Percentiles rank a stretch among this genome's conserved stretches.
Conservation (phyloP, 768 basidiomycete species). For the Floccularia luteovirens region DNA sequence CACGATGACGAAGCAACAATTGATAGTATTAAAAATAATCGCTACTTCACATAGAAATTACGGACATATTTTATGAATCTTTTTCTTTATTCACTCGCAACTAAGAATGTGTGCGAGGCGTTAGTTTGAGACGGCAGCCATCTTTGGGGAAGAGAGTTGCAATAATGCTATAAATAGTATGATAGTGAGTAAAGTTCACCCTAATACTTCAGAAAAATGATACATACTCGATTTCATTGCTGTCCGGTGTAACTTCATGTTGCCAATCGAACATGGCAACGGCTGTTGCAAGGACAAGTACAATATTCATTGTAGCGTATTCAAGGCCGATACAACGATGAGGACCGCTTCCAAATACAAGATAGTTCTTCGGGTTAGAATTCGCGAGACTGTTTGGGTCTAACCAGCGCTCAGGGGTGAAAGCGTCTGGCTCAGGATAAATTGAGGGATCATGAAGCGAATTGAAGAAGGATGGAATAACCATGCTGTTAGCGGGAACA, state of each 20-base stretch:
- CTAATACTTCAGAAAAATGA: not conserved
- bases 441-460: conserved; percentile 86
- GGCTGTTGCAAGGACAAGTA: conserved; percentile 78
- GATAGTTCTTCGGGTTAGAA: conserved; percentile 86
- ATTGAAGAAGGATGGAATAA: conserved; percentile 91
- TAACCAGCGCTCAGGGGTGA: conserved; percentile 91
- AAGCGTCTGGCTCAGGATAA: conserved; percentile 79
- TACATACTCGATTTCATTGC: conserved; percentile 76
- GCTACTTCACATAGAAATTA: conserved; percentile 4
- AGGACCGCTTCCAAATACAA: conserved; percentile 92
- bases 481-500: conserved; percentile 86
- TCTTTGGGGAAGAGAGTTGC: conserved; percentile 98
- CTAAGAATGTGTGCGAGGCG: conserved; percentile 41
- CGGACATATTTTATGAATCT: not conserved
- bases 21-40: too few species aligned
- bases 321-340: conserved; percentile 90
- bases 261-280: conserved; percentile 77
- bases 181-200: not conserved
- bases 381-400: conserved; percentile 74
- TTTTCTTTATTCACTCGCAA: too few species aligned
- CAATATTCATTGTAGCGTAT: conserved; percentile 91
- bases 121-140: conserved; percentile 75
- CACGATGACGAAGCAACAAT: too few species aligned
- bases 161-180: conserved; percentile 54
- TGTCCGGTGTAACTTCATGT: conserved; percentile 74